Conservation (phyloP, 1,284 basidiomycete species). For the Cryptococcus sp. region DNA sequence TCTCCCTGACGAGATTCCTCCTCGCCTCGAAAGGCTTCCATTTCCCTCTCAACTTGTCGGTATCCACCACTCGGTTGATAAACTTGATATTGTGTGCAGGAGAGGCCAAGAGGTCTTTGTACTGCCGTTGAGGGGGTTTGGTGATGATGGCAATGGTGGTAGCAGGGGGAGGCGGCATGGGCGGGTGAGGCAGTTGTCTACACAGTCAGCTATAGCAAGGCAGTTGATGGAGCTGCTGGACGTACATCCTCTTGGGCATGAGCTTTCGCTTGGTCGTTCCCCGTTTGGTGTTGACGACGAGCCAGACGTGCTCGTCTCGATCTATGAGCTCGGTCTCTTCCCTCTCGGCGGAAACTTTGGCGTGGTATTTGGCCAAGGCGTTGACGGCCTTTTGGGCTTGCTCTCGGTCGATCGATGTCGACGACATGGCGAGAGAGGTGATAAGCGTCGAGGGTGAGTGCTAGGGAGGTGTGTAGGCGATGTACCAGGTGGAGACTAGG, state of each 20-base stretch:
- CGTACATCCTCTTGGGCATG: slow-evolving; percentile 79
- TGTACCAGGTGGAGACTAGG: no score
- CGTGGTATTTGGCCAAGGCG: slow-evolving; percentile 64
- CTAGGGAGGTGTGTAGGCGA: no score
- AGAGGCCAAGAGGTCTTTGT: slow-evolving; percentile 81
- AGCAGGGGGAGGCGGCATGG: slow-evolving; percentile 65
- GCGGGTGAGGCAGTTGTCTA: slow-evolving; percentile 60
- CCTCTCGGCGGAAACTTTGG: slow-evolving; percentile 58
- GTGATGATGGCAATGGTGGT: slow-evolving; percentile 81
- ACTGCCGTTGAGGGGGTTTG: slow-evolving; percentile 92
- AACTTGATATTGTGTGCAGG: slow-evolving; percentile 67
- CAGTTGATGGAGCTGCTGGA: slow-evolving; percentile 16
- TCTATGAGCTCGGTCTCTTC: slow-evolving; percentile 72
- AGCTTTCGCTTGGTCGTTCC: slow-evolving; percentile 68
- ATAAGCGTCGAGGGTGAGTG: no score
- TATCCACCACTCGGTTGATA: slow-evolving; percentile 84
- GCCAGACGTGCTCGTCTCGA: slow-evolving; percentile 77
- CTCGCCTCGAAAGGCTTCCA: slow-evolving; percentile 90
- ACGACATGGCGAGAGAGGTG: not conserved
- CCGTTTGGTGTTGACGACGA: slow-evolving; percentile 75
- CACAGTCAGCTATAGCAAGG: not conserved
- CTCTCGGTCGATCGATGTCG: slow-evolving; percentile 25
- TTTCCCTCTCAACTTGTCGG: slow-evolving; percentile 83
- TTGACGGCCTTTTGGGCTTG: slow-evolving; percentile 73
- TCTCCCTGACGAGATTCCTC: slow-evolving; percentile 75